phyloP scores from a whole-genome alignment of 371 early-diverging fungal species.

The Mortierella sp. region DNA sequence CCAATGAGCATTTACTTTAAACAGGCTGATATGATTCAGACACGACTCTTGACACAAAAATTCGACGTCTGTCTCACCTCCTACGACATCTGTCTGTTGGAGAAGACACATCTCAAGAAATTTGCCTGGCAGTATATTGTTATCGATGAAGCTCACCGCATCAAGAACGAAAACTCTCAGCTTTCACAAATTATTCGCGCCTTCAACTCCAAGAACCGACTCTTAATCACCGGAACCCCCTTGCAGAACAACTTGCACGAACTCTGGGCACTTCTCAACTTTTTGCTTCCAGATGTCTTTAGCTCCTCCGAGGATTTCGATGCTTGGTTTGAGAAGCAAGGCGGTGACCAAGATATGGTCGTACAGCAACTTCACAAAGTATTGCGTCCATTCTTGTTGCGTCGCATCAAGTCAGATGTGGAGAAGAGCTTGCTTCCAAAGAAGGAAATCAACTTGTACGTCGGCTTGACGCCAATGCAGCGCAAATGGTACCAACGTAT shows the following conservation, averaged over 20 bases:
- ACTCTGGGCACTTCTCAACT: constrained; percentile 99
- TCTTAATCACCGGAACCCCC: constrained; percentile 99
- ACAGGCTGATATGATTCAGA: constrained; percentile 69
- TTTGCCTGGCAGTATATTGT: constrained; percentile 95
- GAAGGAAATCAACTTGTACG: constrained; percentile 96
- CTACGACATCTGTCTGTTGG: constrained; percentile 97
- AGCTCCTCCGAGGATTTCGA: constrained; percentile 94
- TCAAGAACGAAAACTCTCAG: constrained; percentile 98
- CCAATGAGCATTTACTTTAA: background rate
- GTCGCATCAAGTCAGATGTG: constrained; percentile 99
- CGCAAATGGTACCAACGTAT: constrained; percentile 97
- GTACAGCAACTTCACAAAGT: constrained; percentile 94
- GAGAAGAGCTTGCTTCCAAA: constrained; percentile 97
- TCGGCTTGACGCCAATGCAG: constrained; percentile 97
- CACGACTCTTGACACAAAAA: constrained; percentile 70
- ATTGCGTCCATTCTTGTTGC: constrained; percentile 94
- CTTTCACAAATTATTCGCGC: constrained; percentile 93
- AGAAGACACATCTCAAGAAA: constrained; percentile 88
- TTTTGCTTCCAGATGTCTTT: constrained; percentile 97
- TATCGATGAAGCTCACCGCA: constrained; percentile 99
- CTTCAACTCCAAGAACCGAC: constrained; percentile 89
- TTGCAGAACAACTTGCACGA: constrained; percentile 99
- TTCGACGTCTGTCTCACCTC: constrained; percentile 98
- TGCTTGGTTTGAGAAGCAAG: constrained; percentile 85
- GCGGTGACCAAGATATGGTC: constrained; percentile 87